Conservation (phyloP, 345 rosid genomes). For the Barbarea vulgaris region DNA sequence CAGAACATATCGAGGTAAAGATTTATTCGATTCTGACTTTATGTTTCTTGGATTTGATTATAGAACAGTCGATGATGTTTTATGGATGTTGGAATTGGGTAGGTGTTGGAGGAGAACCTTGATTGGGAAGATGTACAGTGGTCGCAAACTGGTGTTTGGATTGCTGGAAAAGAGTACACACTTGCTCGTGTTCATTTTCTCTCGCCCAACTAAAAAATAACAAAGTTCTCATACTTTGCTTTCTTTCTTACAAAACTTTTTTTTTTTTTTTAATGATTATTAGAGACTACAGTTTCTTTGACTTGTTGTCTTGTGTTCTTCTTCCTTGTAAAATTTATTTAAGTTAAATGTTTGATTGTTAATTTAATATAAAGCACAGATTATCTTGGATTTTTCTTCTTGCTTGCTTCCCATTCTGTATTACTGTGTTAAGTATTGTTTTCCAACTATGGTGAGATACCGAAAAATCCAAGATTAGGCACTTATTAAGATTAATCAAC, state of each 20-base stretch:
- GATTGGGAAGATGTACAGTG: conserved; percentile 99
- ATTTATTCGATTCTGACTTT: conserved; percentile 10
- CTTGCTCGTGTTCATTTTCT: conserved; percentile 94
- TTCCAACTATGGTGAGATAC: not conserved
- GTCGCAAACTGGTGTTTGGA: conserved; percentile 99
- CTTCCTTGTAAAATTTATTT: conserved; percentile 3
- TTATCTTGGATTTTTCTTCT: not conserved
- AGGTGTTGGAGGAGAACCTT: conserved; percentile 87
- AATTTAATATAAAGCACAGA: conserved; percentile 4
- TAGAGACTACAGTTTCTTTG: conserved; percentile 7
- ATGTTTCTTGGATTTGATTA: not conserved
- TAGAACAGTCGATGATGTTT: not conserved
- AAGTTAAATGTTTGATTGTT: conserved; percentile 18
- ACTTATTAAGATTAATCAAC: no score
- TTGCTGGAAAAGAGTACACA: conserved; percentile 84
- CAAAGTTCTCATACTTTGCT: not conserved
- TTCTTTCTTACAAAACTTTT: conserved; percentile 1
- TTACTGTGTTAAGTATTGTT: not conserved
- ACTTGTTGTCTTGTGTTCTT: not conserved
- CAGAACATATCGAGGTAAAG: conserved; percentile 80
- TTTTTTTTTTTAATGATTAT: conserved; percentile 7
- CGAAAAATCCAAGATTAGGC: not conserved
- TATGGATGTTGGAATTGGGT: conserved; percentile 11
- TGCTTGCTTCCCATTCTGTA: not conserved
- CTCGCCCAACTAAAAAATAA: conserved; percentile 48